Conservation (phyloP, 345 rosid genomes). For the Lepidium didymum region DNA sequence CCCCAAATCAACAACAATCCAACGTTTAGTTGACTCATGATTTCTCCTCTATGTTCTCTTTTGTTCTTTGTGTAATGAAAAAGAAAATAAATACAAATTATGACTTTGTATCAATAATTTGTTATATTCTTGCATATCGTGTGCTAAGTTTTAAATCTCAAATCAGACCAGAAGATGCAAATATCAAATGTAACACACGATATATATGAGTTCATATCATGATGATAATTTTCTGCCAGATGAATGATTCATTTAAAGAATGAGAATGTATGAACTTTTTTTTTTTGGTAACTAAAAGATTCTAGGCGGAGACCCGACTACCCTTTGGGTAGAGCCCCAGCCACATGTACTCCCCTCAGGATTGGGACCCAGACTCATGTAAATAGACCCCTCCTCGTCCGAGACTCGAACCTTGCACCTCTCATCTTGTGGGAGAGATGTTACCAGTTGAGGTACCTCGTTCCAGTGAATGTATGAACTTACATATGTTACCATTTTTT, state of each 20-base stretch:
- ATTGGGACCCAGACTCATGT: no score
- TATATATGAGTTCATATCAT: not conserved
- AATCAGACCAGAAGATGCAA: no score
- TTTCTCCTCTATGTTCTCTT: not conserved
- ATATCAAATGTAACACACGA: not conserved
- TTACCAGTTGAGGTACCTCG: no score
- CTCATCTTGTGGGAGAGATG: no score
- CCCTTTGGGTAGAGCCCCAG: no score
- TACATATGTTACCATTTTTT: not conserved
- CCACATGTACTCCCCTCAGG: no score
- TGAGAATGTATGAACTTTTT: not conserved
- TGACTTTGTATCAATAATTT: not conserved
- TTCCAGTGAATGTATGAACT: not conserved
- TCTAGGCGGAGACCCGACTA: no score
- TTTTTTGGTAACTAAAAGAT: no score
- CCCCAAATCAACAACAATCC: not conserved
- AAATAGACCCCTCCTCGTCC: no score
- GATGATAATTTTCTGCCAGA: not conserved
- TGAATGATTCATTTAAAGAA: not conserved
- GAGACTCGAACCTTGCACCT: no score
- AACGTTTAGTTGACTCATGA: not conserved
- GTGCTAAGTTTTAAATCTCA: not conserved
- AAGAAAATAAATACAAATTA: not conserved
- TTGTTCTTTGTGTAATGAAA: not conserved
- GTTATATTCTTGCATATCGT: not conserved